phyloP scores from a whole-genome alignment of 129 eudicot species.

The Erigeron canadensis region DNA sequence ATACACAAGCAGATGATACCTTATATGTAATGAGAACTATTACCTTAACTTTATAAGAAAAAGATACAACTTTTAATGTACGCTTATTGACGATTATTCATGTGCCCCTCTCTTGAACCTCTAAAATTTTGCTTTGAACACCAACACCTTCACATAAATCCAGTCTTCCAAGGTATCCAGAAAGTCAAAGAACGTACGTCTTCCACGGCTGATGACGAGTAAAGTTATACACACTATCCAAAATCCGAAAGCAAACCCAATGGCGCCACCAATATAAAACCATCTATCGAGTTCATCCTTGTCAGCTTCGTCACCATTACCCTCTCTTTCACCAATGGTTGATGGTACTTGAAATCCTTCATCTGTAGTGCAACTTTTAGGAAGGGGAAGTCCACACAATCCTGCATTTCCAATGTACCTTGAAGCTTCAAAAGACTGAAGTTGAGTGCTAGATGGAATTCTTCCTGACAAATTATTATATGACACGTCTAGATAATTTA shows the following conservation, averaged over 20 bases:
- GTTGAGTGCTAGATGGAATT: not conserved
- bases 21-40: too few species aligned
- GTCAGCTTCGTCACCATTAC: too few species aligned
- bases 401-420: not conserved
- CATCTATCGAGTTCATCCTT: not conserved
- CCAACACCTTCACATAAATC: not conserved
- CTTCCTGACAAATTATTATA: not conserved
- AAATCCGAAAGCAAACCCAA: not conserved
- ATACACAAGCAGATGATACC: too few species aligned
- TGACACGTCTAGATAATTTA: not conserved
- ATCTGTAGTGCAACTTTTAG: not conserved
- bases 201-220: not conserved
- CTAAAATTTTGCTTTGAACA: not conserved
- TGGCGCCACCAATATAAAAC: not conserved
- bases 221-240: not conserved
- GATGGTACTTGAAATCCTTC: not conserved
- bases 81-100: too few species aligned
- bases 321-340: not conserved
- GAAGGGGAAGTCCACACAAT: not conserved
- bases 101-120: not conserved
- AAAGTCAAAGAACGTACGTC: not conserved
- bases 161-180: not conserved
- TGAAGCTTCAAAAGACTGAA: too few species aligned
- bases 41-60: too few species aligned
- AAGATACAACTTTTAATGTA: too few species aligned